These are phyloP conservation scores for Pseudisothecium myosuroides DNA, from an alignment of 225 moss, liverwort and hornwort species.

Conservation along the genomic window DNA sequence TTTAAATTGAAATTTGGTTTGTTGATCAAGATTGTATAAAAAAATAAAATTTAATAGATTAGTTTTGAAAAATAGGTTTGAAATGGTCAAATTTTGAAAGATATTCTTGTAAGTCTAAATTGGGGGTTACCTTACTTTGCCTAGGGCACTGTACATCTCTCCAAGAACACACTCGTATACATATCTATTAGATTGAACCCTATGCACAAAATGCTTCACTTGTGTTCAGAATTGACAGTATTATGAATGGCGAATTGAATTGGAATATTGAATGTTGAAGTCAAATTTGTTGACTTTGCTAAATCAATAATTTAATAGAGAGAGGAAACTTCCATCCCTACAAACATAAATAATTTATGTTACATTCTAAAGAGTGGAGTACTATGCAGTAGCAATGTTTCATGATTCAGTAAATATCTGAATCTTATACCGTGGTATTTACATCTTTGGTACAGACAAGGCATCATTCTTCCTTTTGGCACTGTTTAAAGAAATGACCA, in stretches of 20 bases:
- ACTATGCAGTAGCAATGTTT: neutral
- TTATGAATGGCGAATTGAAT: neutral
- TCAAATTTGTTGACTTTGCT: neutral
- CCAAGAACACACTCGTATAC: neutral
- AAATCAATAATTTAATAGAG: neutral
- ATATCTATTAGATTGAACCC: neutral
- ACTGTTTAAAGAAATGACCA: neutral
- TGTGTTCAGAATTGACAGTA: no score
- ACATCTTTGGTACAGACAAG: neutral
- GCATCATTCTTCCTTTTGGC: neutral
- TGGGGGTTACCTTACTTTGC: no score
- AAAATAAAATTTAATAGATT: no score
- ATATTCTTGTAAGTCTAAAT: no score
- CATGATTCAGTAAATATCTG: neutral
- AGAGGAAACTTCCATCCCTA: neutral
- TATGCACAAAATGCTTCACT: neutral
- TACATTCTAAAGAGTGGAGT: neutral
- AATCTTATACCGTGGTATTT: neutral
- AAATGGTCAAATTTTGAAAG: no score
- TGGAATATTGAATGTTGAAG: neutral
- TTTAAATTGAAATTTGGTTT: no score
- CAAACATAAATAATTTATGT: no score
- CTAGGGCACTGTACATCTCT: no score
- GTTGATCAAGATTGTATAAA: no score
- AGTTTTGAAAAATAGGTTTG: no score